Evolutionary conservation across 345 rosid genomes (phyloP).

Genomic region (Atalantia buxifolia): DNA sequence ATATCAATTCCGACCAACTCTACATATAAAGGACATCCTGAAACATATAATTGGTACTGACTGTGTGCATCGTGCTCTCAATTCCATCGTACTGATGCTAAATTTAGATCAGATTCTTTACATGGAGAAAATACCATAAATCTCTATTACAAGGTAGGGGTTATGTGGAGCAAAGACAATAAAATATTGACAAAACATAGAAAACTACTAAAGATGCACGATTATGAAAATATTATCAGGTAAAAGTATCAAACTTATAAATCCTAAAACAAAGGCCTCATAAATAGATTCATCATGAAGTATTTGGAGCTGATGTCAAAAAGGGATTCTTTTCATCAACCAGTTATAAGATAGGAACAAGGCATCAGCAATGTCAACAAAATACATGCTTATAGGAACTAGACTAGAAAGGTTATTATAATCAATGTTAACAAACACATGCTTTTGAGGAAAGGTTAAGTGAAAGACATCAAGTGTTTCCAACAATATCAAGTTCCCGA

Average conservation of each 20-base stretch:
- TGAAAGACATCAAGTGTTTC: conserved; percentile 4
- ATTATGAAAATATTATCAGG: background rate
- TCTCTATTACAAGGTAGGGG: background rate
- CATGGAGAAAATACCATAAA: background rate
- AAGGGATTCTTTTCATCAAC: conserved; percentile 4
- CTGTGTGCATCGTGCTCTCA: background rate
- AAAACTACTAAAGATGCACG: background rate
- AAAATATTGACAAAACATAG: background rate
- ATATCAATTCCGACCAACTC: conserved; percentile 1
- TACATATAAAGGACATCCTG: background rate
- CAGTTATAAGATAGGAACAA: conserved; percentile 11
- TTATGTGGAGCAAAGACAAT: background rate
- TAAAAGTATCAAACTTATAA: background rate
- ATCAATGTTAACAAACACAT: background rate
- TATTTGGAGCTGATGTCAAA: conserved; percentile 1
- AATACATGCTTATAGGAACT: background rate
- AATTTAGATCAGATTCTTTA: background rate
- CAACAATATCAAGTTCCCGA: background rate
- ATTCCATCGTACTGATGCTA: background rate
- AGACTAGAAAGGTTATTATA: background rate
- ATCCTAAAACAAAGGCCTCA: background rate
- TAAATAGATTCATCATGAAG: background rate
- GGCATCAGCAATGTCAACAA: background rate
- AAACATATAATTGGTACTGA: background rate
- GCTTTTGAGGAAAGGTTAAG: conserved; percentile 2